Conservation (phyloP, 345 rosid genomes). For the Arabis alpina region DNA sequence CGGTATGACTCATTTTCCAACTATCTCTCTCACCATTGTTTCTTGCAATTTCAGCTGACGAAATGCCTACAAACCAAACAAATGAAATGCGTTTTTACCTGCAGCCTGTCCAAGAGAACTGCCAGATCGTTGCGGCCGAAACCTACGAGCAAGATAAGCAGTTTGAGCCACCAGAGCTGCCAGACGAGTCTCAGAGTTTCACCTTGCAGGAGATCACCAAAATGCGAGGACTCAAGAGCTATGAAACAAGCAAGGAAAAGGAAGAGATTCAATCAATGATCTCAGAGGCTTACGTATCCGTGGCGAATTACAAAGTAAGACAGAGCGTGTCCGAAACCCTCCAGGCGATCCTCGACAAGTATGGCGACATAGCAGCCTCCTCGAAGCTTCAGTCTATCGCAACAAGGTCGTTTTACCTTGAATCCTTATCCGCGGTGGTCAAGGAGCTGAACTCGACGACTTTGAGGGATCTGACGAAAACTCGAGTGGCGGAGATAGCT, state of each 20-base stretch:
- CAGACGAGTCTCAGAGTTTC: conserved; percentile 44
- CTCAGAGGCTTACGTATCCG: conserved; percentile 69
- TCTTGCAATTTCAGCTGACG: background rate
- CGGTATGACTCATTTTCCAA: conserved; percentile 10
- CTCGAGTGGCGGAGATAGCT: conserved; percentile 61
- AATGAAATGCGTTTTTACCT: background rate
- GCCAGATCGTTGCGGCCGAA: conserved; percentile 27
- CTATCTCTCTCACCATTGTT: background rate
- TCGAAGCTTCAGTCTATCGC: conserved; percentile 60
- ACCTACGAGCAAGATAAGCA: conserved; percentile 39
- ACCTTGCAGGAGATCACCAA: conserved; percentile 36
- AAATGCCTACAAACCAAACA: too few relatives aligned
- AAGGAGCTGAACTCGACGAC: conserved; percentile 62
- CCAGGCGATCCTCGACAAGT: conserved; percentile 54
- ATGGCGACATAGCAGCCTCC: conserved; percentile 76
- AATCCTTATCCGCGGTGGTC: conserved; percentile 65
- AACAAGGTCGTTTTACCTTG: conserved; percentile 66
- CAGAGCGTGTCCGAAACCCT: conserved; percentile 52
- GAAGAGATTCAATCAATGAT: conserved; percentile 62
- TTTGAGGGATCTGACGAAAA: conserved; percentile 56
- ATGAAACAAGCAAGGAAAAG: conserved; percentile 42
- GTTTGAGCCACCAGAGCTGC: conserved; percentile 41
- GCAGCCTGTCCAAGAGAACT: conserved; percentile 40
- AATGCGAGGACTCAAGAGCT: conserved; percentile 34
- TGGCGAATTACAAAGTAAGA: conserved; percentile 69